Evolutionary conservation across 2,329 filamentous ascomycete genomes (phyloP).

Genomic region (Emericellopsis atlantica): DNA sequence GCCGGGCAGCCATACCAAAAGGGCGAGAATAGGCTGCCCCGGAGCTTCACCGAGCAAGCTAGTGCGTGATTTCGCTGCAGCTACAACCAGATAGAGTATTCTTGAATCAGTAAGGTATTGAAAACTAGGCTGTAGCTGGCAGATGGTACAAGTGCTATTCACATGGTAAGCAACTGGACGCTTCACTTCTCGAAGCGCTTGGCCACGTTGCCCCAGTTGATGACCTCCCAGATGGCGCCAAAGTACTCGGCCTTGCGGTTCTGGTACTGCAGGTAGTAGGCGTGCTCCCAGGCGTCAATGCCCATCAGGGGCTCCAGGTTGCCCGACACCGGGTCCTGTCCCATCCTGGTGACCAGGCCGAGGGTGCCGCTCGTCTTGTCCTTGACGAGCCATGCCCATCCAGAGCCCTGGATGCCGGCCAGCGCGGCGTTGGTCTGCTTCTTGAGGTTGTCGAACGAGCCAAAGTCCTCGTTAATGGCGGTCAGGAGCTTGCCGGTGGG

Average conservation of each 20-base stretch:
- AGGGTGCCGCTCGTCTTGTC: constrained; percentile 50
- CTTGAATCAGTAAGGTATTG: background rate
- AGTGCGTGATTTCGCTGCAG: background rate
- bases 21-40: constrained; percentile 48
- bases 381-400: constrained; percentile 84
- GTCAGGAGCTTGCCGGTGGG: constrained; percentile 47
- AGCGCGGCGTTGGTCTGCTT: constrained; percentile 57
- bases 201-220: constrained; percentile 90
- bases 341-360: constrained; percentile 58
- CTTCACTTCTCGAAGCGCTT: constrained; percentile 50
- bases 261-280: constrained; percentile 92
- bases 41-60: constrained; percentile 3
- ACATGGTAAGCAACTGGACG: background rate
- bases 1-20: constrained; percentile 45
- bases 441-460: constrained; percentile 49
- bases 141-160: too few species aligned
- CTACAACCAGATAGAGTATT: background rate
- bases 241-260: constrained; percentile 98
- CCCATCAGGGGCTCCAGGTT: constrained; percentile 73
- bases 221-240: constrained; percentile 81
- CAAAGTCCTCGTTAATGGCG: constrained; percentile 55
- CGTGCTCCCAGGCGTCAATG: constrained; percentile 93
- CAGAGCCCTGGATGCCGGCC: constrained; percentile 70
- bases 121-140: background rate
- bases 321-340: constrained; percentile 82